Evolutionary conservation across 805 yeast genomes (phyloP).

Genomic region (Spathaspora girioi): DNA sequence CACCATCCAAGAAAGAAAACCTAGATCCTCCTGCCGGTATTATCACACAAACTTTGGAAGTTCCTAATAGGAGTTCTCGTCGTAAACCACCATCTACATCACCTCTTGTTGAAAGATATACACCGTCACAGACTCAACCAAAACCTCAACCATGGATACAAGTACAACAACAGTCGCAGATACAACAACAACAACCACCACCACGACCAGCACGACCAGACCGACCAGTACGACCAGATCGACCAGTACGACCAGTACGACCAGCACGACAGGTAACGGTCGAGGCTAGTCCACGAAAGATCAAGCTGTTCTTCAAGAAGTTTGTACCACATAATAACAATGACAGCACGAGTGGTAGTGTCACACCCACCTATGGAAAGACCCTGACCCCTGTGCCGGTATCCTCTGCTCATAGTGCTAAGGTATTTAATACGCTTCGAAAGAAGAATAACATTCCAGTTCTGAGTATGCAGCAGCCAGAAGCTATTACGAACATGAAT

Average conservation of each 20-base stretch:
- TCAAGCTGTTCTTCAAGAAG: conserved; percentile 1
- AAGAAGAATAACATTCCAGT: too few species aligned
- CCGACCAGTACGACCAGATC: too few species aligned
- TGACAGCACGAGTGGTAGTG: too few species aligned
- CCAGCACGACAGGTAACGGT: too few species aligned
- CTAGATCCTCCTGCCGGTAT: not conserved
- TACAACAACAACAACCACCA: not conserved
- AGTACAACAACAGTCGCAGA: not conserved
- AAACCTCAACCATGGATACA: not conserved
- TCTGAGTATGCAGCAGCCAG: too few species aligned
- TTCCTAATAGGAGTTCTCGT: not conserved
- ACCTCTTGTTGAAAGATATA: not conserved
- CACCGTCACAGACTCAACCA: not conserved
- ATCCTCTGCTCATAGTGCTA: too few species aligned
- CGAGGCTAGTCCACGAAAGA: not conserved
- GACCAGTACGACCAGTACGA: too few species aligned
- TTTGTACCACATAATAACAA: not conserved
- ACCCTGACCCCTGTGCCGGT: too few species aligned
- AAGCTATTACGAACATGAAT: too few species aligned
- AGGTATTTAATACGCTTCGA: too few species aligned
- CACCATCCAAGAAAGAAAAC: not conserved
- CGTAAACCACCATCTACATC: not conserved
- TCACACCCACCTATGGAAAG: too few species aligned
- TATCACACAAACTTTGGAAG: not conserved
- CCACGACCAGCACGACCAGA: too few species aligned